These are phyloP conservation scores for Annulohypoxylon bovei DNA, from an alignment of 495 filamentous ascomycete genomes.

Conservation along the genomic window DNA sequence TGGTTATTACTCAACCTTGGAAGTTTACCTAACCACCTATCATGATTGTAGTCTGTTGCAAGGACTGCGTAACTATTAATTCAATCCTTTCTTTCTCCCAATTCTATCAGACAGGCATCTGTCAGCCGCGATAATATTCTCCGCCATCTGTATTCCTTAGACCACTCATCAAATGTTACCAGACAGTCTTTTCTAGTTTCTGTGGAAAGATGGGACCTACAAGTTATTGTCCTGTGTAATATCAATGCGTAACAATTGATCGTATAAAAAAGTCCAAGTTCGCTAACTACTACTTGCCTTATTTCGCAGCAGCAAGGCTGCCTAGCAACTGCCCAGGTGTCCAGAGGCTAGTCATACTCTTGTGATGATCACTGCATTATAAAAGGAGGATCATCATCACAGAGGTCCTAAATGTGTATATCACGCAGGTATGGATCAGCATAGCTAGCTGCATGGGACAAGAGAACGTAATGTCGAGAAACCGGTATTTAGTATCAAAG, in stretches of 20 bases:
- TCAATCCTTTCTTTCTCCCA: too few relatives aligned
- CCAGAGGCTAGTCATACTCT: neutral
- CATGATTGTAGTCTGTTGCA: neutral
- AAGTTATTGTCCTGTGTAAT: too few relatives aligned
- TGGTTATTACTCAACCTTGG: neutral
- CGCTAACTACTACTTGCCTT: neutral
- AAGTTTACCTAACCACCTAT: neutral
- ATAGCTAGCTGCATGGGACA: neutral
- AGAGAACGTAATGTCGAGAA: neutral
- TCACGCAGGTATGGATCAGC: constrained; percentile 10
- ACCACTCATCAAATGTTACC: too few relatives aligned
- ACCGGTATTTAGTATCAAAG: neutral
- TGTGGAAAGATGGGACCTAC: too few relatives aligned
- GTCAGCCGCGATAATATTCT: too few relatives aligned
- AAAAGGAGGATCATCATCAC: constrained; percentile 29
- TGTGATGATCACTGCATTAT: constrained; percentile 12
- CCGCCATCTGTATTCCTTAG: too few relatives aligned
- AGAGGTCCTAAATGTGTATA: constrained; percentile 11
- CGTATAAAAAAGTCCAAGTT: neutral
- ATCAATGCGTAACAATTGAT: too few relatives aligned
- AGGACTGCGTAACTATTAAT: neutral
- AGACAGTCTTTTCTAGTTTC: too few relatives aligned
- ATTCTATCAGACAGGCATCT: too few relatives aligned
- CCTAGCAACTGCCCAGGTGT: neutral
- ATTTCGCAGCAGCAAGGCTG: neutral